Evolutionary conservation across 2,329 filamentous ascomycete species (phyloP).

Genomic region (Cordyceps farinosa): DNA sequence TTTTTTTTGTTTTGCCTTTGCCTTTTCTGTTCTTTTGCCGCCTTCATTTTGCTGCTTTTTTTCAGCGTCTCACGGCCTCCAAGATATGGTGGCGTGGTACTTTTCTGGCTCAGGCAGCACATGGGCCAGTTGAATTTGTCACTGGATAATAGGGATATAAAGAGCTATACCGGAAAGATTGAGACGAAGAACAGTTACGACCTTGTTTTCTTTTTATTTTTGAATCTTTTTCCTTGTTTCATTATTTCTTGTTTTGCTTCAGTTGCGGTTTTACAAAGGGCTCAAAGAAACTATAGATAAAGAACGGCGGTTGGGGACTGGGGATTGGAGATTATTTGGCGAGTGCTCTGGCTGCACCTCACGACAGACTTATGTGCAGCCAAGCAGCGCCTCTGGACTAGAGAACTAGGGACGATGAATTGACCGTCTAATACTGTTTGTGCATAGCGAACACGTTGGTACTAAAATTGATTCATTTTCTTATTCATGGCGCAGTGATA

Average conservation of each 20-base stretch:
- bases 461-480: not conserved
- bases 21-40: slow-evolving; percentile 9
- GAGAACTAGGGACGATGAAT: not conserved
- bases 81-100: not conserved
- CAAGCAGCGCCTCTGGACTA: not conserved
- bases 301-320: not conserved
- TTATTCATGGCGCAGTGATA: not conserved
- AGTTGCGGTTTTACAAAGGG: slow-evolving; percentile 2
- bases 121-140: slow-evolving; percentile 12
- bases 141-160: slow-evolving; percentile 12
- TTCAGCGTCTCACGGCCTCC: slow-evolving; percentile 1
- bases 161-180: slow-evolving; percentile 3
- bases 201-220: slow-evolving; percentile 7
- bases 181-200: slow-evolving; percentile 13
- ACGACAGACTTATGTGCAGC: slow-evolving; percentile 10
- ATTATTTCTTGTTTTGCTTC: slow-evolving; percentile 9
- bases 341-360: slow-evolving; percentile 2
- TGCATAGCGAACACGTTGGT: slow-evolving; percentile 7
- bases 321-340: not conserved
- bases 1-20: slow-evolving; percentile 20
- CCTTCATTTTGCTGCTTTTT: slow-evolving; percentile 12
- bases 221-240: slow-evolving; percentile 6
- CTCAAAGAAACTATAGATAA: slow-evolving; percentile 13
- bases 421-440: slow-evolving; percentile 1
- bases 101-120: slow-evolving; percentile 12